These are phyloP conservation scores for Paspalum notatum DNA, from an alignment of 176 grass and related monocot genomes.

Conservation along the genomic window DNA sequence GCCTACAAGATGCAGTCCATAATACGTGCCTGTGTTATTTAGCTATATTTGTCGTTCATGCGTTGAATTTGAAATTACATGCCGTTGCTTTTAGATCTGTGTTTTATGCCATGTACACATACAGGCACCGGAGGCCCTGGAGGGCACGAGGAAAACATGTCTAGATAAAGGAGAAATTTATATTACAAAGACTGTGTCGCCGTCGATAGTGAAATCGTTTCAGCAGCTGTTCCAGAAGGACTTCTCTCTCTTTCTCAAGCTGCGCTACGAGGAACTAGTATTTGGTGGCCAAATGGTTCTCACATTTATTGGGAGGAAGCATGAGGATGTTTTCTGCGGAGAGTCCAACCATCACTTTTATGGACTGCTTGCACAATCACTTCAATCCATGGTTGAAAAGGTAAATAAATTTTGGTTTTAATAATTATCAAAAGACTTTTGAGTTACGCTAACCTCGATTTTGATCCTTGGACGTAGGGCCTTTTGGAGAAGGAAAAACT, in stretches of 20 bases:
- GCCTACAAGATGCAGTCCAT: too few relatives aligned
- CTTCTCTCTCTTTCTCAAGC: slow-evolving; percentile 44
- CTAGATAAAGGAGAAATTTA: slow-evolving; percentile 55
- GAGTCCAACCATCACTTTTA: background rate
- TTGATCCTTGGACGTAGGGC: slow-evolving; percentile 23
- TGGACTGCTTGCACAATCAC: slow-evolving; percentile 9
- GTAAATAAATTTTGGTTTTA: too few relatives aligned
- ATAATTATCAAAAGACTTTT: too few relatives aligned
- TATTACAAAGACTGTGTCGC: slow-evolving; percentile 30
- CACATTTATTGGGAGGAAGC: slow-evolving; percentile 44
- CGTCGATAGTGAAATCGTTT: slow-evolving; percentile 24
- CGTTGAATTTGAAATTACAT: too few relatives aligned
- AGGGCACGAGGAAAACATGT: background rate
- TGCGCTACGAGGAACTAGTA: slow-evolving; percentile 44
- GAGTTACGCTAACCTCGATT: too few relatives aligned
- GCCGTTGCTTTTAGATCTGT: too few relatives aligned
- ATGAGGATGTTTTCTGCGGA: background rate
- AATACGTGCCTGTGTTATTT: too few relatives aligned
- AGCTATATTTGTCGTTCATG: too few relatives aligned
- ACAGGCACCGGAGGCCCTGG: background rate
- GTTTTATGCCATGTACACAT: background rate
- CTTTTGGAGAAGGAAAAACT: slow-evolving; percentile 46
- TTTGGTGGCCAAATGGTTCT: slow-evolving; percentile 44
- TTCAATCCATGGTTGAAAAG: slow-evolving; percentile 23
- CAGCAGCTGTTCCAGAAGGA: too few relatives aligned